Conservation (phyloP, 768 basidiomycete species). For the Lentinula aciculospora region DNA sequence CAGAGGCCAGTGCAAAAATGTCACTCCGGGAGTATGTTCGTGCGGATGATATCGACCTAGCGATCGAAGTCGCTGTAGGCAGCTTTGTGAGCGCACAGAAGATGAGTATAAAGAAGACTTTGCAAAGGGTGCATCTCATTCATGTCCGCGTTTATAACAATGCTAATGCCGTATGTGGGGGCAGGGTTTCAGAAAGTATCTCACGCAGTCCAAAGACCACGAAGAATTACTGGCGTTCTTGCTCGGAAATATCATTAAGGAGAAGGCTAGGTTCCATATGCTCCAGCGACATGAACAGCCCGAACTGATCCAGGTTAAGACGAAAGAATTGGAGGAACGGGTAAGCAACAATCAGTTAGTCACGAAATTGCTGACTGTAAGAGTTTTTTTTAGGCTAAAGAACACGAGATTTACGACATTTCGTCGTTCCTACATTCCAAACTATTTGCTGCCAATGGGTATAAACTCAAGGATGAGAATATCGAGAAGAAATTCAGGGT, state of each 20-base stretch:
- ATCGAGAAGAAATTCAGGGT: conserved; percentile 74
- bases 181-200: conserved; percentile 95
- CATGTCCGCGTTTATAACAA: not conserved
- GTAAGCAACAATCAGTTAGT: conserved; percentile 35
- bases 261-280: conserved; percentile 82
- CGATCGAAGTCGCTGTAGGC: conserved; percentile 91
- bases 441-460: conserved; percentile 86
- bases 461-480: conserved; percentile 57
- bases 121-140: conserved; percentile 69
- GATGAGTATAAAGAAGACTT: conserved; percentile 96
- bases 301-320: conserved; percentile 65
- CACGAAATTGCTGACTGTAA: not conserved
- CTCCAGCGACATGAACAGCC: conserved; percentile 75
- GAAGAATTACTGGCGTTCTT: conserved; percentile 94
- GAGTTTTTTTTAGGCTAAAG: conserved; percentile 65
- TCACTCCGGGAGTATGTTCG: conserved; percentile 93
- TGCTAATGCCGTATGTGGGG: not conserved
- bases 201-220: conserved; percentile 92
- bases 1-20: conserved; percentile 99
- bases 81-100: conserved; percentile 98
- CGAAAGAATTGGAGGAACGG: conserved; percentile 81
- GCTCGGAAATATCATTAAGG: conserved; percentile 90
- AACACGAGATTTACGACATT: conserved; percentile 93
- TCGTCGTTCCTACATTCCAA: conserved; percentile 80
- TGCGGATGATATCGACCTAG: conserved; percentile 93